These are phyloP conservation scores for Tuber borchii DNA, from an alignment of 495 filamentous ascomycete species.

Conservation along the genomic window DNA sequence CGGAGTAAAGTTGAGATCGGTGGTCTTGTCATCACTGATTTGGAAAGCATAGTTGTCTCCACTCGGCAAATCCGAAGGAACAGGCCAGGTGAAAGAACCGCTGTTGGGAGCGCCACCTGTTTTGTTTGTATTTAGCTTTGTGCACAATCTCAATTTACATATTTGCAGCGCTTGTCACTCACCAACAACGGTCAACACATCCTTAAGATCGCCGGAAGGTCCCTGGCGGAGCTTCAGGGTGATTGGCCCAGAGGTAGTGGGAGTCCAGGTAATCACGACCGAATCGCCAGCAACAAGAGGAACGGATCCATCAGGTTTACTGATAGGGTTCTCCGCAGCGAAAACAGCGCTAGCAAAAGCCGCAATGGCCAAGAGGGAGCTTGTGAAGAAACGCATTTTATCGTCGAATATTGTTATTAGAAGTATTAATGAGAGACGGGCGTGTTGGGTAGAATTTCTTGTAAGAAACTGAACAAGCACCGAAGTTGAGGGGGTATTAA, in stretches of 20 bases:
- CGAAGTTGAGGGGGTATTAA: slow-evolving; percentile 13
- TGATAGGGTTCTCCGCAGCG: slow-evolving; percentile 53
- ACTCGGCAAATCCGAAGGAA: slow-evolving; percentile 5
- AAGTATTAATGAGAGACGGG: slow-evolving; percentile 26
- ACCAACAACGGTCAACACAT: slow-evolving; percentile 20
- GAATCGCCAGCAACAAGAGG: slow-evolving; percentile 51
- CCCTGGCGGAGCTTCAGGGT: slow-evolving; percentile 29
- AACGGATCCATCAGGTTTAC: slow-evolving; percentile 49
- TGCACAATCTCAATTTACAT: background rate
- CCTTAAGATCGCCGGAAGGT: slow-evolving; percentile 25
- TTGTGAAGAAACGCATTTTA: slow-evolving; percentile 51
- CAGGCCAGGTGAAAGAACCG: slow-evolving; percentile 26
- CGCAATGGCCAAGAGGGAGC: slow-evolving; percentile 48
- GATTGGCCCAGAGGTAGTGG: slow-evolving; percentile 38
- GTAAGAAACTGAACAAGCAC: slow-evolving; percentile 29
- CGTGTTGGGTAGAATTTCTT: slow-evolving; percentile 23
- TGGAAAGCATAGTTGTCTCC: slow-evolving; percentile 31
- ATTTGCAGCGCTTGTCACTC: slow-evolving; percentile 13
- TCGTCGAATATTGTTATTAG: slow-evolving; percentile 15
- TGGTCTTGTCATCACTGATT: slow-evolving; percentile 18
- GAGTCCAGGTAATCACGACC: slow-evolving; percentile 57
- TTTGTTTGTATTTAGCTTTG: slow-evolving; percentile 14
- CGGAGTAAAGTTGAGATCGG: slow-evolving; percentile 34
- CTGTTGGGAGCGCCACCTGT: slow-evolving; percentile 14
- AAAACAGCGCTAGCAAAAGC: slow-evolving; percentile 49